A percentile compares a stretch with the other conserved stretches of the same genome.
These are phyloP conservation scores for Mycena amicta DNA, from an alignment of 768 basidiomycete species.

Conservation along the genomic window DNA sequence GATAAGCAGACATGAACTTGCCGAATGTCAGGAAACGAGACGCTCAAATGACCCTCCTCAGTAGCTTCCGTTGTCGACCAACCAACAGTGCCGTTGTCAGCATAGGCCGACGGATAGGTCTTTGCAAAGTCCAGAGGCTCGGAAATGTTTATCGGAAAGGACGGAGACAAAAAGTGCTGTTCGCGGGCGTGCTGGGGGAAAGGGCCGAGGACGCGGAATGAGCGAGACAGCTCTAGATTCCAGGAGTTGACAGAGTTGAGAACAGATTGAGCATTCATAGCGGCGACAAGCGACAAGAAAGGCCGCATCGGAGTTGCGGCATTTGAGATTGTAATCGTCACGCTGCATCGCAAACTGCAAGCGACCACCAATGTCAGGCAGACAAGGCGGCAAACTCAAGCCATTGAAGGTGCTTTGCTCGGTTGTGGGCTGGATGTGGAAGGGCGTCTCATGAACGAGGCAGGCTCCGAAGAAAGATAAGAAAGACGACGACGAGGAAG, in stretches of 20 bases:
- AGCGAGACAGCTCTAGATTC: constrained; percentile 29
- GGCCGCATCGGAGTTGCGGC: background rate
- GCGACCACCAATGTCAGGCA: constrained; percentile 50
- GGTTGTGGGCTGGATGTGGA: background rate
- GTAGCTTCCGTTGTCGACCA: constrained; percentile 55
- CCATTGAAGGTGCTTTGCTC: constrained; percentile 68
- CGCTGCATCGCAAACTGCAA: constrained; percentile 6
- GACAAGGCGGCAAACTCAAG: constrained; percentile 87
- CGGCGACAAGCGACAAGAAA: background rate
- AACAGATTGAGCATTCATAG: constrained; percentile 10
- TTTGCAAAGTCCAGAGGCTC: constrained; percentile 50
- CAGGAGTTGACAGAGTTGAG: constrained; percentile 16
- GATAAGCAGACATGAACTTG: constrained; percentile 20
- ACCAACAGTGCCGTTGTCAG: constrained; percentile 58
- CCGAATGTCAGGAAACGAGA: constrained; percentile 70
- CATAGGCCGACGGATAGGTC: constrained; percentile 68
- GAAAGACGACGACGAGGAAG: constrained; percentile 72
- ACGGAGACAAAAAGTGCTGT: constrained; percentile 79
- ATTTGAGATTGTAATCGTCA: too few species aligned
- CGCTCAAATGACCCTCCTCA: constrained; percentile 49
- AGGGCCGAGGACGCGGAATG: constrained; percentile 66
- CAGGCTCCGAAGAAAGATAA: constrained; percentile 86
- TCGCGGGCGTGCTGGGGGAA: constrained; percentile 86
- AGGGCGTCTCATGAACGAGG: background rate
- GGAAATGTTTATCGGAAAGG: constrained; percentile 67